Evolutionary conservation across 257 asterid genomes (phyloP).

Genomic region (Penstemon newberryi): DNA sequence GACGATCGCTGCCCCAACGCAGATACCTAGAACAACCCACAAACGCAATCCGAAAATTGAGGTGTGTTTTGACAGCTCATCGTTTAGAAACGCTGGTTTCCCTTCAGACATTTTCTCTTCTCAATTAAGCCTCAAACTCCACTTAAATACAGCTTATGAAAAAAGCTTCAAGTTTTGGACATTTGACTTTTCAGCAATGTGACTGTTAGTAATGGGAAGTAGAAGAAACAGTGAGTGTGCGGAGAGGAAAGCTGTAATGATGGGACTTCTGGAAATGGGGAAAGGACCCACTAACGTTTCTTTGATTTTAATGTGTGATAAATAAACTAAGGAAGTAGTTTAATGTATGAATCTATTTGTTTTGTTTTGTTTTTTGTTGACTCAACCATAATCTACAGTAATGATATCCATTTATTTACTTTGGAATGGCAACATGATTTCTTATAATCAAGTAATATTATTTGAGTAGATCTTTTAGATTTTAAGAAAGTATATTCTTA

Average conservation of each 20-base stretch:
- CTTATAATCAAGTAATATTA: too few species aligned
- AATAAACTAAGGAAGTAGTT: neutral
- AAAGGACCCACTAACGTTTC: slow-evolving; percentile 35
- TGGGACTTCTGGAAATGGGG: slow-evolving; percentile 46
- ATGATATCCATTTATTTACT: too few species aligned
- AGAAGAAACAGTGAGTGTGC: neutral
- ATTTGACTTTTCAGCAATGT: slow-evolving; percentile 28
- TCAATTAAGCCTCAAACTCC: neutral
- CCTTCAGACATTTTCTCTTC: slow-evolving; percentile 49
- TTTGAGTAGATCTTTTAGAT: too few species aligned
- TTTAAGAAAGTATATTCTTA: too few species aligned
- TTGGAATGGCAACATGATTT: too few species aligned
- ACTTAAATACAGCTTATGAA: neutral
- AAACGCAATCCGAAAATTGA: slow-evolving; percentile 76
- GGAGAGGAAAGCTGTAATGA: slow-evolving; percentile 50
- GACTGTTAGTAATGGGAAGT: slow-evolving; percentile 23
- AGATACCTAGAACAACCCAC: slow-evolving; percentile 79
- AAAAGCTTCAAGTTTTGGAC: slow-evolving; percentile 20
- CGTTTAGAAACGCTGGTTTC: slow-evolving; percentile 48
- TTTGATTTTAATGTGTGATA: slow-evolving; percentile 12
- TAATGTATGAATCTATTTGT: neutral
- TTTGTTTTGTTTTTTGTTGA: neutral
- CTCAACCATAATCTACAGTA: too few species aligned
- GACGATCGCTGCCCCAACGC: slow-evolving; percentile 83
- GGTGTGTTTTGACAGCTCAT: slow-evolving; percentile 60